Evolutionary conservation across 164 flowering plant species (phyloP), one percentile per base, ranked within the genome.

Genomic region (Protea cynaroides): DNA sequence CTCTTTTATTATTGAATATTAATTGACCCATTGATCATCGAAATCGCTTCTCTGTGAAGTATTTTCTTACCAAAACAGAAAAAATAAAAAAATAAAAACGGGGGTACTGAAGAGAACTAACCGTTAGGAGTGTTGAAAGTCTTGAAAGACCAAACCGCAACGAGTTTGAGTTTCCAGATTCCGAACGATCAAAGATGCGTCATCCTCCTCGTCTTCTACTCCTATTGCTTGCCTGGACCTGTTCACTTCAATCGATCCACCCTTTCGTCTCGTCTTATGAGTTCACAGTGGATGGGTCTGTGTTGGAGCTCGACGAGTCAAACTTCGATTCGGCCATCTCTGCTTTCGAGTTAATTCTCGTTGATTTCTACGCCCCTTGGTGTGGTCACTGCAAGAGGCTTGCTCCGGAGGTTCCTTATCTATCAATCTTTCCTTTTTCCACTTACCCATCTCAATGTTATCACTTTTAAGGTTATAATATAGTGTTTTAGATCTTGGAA

Each of bases 331-430:
- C 86, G 25, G 93, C 96, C 24, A 89, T 94, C 68, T 82, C 98
- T 1, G 7, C 81, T 36, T 84, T 90, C 56, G 97, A 94, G 67
- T 82, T 60, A 72, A 70, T 94, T 66, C 72, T 94, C 62, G 93
- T 94, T 56, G 96, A 91, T 65, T 94, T 94, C 76, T 91, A 91
- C 68, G 99, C 99, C 46, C 96, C 99, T 10, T 94, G 97, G 99
- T 91, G 99, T 69, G 97, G 99, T 58, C 96, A 94, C 87, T 94
- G 99, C 89, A 88, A 94, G 81, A 84, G 89, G 53, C 99, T 91
- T 70, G 62, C 90, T 68, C 99, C 99, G 29, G 81, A 91, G 94
- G 97, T 90, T n/a, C 9, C 18, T 19, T 58, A 19, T n/a, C 8
- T 59, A 21, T 54, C 2, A 37, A 21, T 12, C 50, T 24, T 22